Conservation (phyloP, 2,329 filamentous ascomycete genomes). For the Amphichorda felina region DNA sequence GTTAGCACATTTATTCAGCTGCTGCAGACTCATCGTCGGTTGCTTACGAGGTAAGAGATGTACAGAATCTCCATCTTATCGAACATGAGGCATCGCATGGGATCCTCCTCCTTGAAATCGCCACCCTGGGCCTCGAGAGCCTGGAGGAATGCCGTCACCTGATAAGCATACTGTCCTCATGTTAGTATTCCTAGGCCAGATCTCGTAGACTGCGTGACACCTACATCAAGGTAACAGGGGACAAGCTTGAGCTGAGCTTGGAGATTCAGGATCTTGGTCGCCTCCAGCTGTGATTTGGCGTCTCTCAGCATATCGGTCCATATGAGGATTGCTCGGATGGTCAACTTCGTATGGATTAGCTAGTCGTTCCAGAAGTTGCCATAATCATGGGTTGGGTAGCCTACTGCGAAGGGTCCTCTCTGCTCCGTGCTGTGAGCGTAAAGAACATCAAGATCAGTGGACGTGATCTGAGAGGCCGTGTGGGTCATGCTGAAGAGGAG, state of each 20-base stretch:
- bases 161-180: conserved; percentile 3
- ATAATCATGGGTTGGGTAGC: no score
- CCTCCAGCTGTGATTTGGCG: conserved; percentile 1
- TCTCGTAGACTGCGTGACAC: no score
- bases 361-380: no score
- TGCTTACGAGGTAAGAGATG: conserved; percentile 2
- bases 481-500: conserved; percentile 4
- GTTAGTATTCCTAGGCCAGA: no score
- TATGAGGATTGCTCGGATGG: conserved; percentile 2
- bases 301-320: conserved; percentile 2
- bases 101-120: conserved; percentile 2
- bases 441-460: no score
- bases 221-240: conserved; percentile 5
- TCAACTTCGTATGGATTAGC: no score
- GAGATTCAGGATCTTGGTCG: background rate
- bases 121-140: conserved; percentile 1
- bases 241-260: conserved; percentile 3
- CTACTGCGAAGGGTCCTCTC: no score
- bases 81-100: conserved; percentile 2
- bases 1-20: background rate
- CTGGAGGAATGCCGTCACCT: conserved; percentile 2
- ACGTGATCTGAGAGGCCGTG: no score
- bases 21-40: no score
- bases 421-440: no score
- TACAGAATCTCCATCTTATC: conserved; percentile 4